Evolutionary conservation across 331 rosid species (phyloP).

Genomic region (Acacia pycnantha): DNA sequence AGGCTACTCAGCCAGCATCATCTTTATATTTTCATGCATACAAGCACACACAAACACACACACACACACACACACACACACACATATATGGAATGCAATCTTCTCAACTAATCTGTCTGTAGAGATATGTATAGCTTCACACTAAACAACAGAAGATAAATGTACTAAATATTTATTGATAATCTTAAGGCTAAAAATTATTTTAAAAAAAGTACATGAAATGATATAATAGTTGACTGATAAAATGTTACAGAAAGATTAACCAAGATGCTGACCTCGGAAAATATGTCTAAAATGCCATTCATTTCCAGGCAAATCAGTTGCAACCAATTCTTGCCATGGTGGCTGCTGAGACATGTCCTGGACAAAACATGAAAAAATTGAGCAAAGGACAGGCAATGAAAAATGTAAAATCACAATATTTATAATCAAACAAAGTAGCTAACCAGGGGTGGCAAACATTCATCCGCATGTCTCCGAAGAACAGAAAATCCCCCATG

Average conservation of each 20-base stretch:
- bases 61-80: too few relatives aligned
- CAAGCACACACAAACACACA: too few relatives aligned
- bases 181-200: not conserved
- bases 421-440: not conserved
- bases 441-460: constrained; percentile 89
- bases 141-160: constrained; percentile 1
- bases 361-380: constrained; percentile 47
- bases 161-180: not conserved
- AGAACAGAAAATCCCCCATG: constrained; percentile 99
- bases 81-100: not conserved
- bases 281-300: constrained; percentile 99
- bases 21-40: not conserved
- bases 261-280: constrained; percentile 58
- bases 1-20: not conserved
- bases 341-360: constrained; percentile 99
- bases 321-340: constrained; percentile 96
- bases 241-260: not conserved
- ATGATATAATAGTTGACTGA: not conserved
- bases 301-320: constrained; percentile 88
- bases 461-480: constrained; percentile 97
- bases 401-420: not conserved
- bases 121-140: not conserved
- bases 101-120: not conserved
- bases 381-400: constrained; percentile 1
- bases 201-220: not conserved